Percentiles rank a stretch among this genome's conserved stretches.
phyloP scores from a whole-genome alignment of 257 asterid genomes.

The Thymus quinquecostatus region DNA sequence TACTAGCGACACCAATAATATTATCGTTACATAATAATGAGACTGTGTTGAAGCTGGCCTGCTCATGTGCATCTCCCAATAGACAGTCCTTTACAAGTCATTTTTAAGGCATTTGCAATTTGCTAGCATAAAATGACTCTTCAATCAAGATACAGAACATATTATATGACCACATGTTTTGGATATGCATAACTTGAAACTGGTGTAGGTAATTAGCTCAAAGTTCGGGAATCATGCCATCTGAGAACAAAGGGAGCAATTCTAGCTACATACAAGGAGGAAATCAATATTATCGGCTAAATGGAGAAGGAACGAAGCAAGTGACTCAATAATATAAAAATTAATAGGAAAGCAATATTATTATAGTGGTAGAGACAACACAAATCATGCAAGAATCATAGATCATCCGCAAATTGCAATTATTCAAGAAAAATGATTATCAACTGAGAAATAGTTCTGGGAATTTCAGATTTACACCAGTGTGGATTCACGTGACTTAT shows the following conservation, averaged over 20 bases:
- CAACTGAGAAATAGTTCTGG: background rate
- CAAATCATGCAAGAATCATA: background rate
- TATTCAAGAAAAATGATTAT: slow-evolving; percentile 13
- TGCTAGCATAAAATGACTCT: background rate
- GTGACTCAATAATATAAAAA: slow-evolving; percentile 4
- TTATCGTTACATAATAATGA: slow-evolving; percentile 15
- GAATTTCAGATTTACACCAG: background rate
- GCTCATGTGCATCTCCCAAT: background rate
- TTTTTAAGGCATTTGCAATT: slow-evolving; percentile 4
- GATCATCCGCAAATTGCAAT: background rate
- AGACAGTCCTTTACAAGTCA: background rate
- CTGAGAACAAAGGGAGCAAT: background rate
- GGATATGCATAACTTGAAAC: background rate
- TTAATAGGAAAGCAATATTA: background rate
- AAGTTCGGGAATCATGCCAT: background rate
- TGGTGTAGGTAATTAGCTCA: background rate
- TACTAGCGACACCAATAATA: background rate
- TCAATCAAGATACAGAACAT: slow-evolving; percentile 1
- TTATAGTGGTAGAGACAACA: background rate
- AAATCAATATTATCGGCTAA: background rate
- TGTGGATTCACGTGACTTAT: background rate
- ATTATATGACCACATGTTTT: background rate
- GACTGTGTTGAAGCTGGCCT: slow-evolving; percentile 12
- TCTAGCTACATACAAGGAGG: slow-evolving; percentile 3
- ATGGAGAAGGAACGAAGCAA: slow-evolving; percentile 3